phyloP scores from a whole-genome alignment of 768 basidiomycete genomes.

The Antrodiella citrinella region DNA sequence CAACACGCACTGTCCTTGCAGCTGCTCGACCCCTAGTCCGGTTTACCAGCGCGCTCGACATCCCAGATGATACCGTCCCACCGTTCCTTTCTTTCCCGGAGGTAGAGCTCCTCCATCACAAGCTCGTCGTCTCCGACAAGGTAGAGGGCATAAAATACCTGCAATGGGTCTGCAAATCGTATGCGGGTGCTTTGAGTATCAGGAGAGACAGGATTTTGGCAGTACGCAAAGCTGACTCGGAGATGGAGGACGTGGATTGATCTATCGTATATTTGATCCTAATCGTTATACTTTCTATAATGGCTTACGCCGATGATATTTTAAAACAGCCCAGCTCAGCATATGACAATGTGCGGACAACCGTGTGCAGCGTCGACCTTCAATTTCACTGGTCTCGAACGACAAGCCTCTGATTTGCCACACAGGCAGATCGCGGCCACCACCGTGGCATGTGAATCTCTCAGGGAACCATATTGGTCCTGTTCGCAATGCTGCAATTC shows the following conservation, averaged over 20 bases:
- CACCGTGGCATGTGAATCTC: too few species aligned
- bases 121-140: conserved; percentile 38
- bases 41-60: conserved; percentile 45
- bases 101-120: conserved; percentile 71
- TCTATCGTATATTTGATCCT: neutral
- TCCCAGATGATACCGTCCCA: conserved; percentile 73
- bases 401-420: too few species aligned
- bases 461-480: too few species aligned
- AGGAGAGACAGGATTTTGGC: conserved; percentile 46
- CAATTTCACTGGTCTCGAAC: too few species aligned
- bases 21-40: conserved; percentile 64
- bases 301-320: neutral
- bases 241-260: neutral
- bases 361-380: too few species aligned
- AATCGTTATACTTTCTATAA: neutral
- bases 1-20: conserved; percentile 48
- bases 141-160: conserved; percentile 54
- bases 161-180: conserved; percentile 67
- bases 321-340: neutral
- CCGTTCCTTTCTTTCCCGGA: conserved; percentile 73
- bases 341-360: neutral
- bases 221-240: neutral
- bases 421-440: too few species aligned
- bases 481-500: too few species aligned
- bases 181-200: conserved; percentile 56